Conservation (phyloP, 176 grass and related monocot genomes). For the Zea luxurians region DNA sequence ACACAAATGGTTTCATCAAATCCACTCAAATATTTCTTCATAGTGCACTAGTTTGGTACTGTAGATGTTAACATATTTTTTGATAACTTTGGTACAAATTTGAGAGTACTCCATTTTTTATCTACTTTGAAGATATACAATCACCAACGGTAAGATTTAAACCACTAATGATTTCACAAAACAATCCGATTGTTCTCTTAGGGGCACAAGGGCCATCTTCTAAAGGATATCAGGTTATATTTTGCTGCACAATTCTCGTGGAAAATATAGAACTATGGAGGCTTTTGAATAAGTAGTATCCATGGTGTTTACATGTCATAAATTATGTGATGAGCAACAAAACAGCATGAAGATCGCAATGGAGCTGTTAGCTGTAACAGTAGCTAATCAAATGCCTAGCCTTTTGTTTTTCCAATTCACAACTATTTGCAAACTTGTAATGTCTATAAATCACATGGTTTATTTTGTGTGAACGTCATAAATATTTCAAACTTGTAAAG, state of each 20-base stretch:
- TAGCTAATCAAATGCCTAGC: conserved; percentile 8
- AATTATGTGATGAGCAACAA: not conserved
- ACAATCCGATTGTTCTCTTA: too few species aligned
- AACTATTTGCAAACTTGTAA: conserved; percentile 10
- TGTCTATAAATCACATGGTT: not conserved
- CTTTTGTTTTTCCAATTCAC: not conserved
- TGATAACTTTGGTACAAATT: too few species aligned
- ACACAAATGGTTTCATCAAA: too few species aligned
- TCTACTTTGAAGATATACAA: not conserved
- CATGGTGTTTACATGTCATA: not conserved
- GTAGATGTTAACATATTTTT: too few species aligned
- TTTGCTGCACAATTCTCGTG: not conserved
- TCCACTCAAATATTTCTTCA: too few species aligned
- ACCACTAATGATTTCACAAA: not conserved
- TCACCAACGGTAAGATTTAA: not conserved
- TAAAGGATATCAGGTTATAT: not conserved
- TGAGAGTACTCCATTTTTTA: not conserved
- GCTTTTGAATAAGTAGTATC: not conserved
- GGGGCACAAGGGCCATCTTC: not conserved
- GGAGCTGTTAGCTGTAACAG: not conserved
- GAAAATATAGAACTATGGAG: not conserved
- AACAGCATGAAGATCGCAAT: conserved; percentile 2
- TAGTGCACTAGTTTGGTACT: too few species aligned
- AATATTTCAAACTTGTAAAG: not conserved
- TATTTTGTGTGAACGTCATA: conserved; percentile 5